Evolutionary conservation across 306 rosid genomes (phyloP), one percentile per base, ranked within the genome.

Genomic region (Argentina anserina): DNA sequence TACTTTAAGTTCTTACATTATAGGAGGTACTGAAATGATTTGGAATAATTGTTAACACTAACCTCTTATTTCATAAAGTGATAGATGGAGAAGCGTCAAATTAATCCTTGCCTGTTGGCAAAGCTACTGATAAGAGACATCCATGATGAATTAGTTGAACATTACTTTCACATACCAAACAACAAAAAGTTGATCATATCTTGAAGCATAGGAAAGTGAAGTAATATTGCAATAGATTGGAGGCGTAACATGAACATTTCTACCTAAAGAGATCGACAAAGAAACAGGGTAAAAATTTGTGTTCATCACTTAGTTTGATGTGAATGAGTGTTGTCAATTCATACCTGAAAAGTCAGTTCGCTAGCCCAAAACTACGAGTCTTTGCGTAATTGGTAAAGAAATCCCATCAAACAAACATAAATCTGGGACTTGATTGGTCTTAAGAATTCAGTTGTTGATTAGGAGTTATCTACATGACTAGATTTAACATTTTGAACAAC

Each of bases 71-170:
- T n/a, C n/a, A n/a, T n/a, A n/a, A n/a, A n/a, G n/a, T n/a, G n/a
- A n/a, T n/a, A 1, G 9, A 41, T 36, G 42, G 74, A 70, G 15
- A 42, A 36, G 15, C 5, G 28, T 36, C 39, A 29, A 31, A 49
- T 41, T 34, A 56, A 15, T 20, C 42, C 17, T 76, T 36, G 70
- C 69, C 9, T 68, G 69, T 45, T 31, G 52, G 50, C 45, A 68
- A 42, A 45, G 56, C 26, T 9, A 65, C 28, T 65, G 41, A 65
- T 71, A 49, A 41, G 68, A 64, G 37, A 65, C 34, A 41, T 42
- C 47, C 77, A 72, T 55, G 64, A 78, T 78, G 42, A 36, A 65
- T 25, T 59, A 59, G 65, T 29, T 59, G 65, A 56, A 26, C 21
- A 59, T 28, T 59, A 59, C 36, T 5, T 26, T 31, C 37, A 59